These are phyloP conservation scores for Atractiella rhizophila DNA, from an alignment of 768 basidiomycete species.

Conservation along the genomic window DNA sequence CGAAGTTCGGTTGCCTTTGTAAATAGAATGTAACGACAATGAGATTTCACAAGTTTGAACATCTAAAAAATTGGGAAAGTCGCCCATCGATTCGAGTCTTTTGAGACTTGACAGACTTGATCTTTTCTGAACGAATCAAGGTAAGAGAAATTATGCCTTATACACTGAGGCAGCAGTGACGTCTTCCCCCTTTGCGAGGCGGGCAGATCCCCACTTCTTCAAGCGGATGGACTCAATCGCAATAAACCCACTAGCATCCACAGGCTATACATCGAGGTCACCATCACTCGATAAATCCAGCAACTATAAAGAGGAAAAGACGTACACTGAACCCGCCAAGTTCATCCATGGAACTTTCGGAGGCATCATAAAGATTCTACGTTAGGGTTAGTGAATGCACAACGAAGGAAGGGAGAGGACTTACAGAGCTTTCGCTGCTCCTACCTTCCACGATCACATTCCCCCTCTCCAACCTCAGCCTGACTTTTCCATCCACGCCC, in stretches of 20 bases:
- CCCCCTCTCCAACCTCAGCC: constrained; percentile 81
- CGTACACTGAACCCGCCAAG: constrained; percentile 57
- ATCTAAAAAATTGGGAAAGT: too few relatives aligned
- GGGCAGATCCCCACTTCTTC: constrained; percentile 45
- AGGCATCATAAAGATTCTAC: constrained; percentile 80
- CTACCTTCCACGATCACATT: constrained; percentile 86
- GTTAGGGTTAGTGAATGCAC: neutral
- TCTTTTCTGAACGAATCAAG: too few relatives aligned
- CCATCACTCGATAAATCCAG: neutral
- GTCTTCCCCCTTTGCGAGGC: neutral
- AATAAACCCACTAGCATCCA: constrained; percentile 81
- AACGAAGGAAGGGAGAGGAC: constrained; percentile 11
- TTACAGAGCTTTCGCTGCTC: constrained; percentile 47
- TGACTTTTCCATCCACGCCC: constrained; percentile 81
- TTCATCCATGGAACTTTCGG: constrained; percentile 93
- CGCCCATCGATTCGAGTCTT: too few relatives aligned
- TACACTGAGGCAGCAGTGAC: neutral
- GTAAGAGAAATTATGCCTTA: too few relatives aligned
- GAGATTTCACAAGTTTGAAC: too few relatives aligned
- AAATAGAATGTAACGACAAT: too few relatives aligned
- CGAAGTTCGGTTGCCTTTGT: too few relatives aligned
- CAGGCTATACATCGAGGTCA: neutral
- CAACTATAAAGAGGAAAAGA: neutral
- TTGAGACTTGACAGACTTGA: too few relatives aligned
- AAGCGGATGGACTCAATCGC: constrained; percentile 92